Evolutionary conservation across 2,329 filamentous ascomycete genomes (phyloP), one percentile per base, ranked within the genome.

Genomic region (Trichoderma citrinoviride): DNA sequence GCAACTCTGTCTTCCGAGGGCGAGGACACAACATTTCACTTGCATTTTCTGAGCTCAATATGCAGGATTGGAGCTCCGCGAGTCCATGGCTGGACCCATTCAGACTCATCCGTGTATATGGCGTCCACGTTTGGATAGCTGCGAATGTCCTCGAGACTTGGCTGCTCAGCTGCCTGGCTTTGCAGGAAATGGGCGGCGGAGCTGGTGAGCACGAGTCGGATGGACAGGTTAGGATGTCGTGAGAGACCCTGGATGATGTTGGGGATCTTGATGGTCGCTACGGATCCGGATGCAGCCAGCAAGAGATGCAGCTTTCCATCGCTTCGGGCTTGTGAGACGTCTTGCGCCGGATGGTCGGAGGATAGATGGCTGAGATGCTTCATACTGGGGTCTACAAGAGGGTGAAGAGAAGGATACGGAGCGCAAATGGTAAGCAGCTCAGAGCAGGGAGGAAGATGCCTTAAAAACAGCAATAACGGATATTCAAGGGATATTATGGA

Each of bases 211-310:
- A 98, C 80, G 61, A 98, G 79, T n/a, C 93, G 90, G 75, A 98
- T 92, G 10, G 91, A 92, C 64, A 97, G 81, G 54, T 78, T 83
- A 73, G 68, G 74, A 71, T 70, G 82, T 50, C 73, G 70, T 17
- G 77, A 81, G 4, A 93, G 83, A 1, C 87, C 82, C 19, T 78
- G 72, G 66, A 90, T 81, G 69, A 93, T 91, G 44, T 84, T 80
- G 1, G 87, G 87, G 3, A 92, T 79, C 74, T 97, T 97, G 73
- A 97, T 96, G 7, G 91, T 92, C 15, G 93, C 93, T n/a, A 96
- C 92, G 0, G 90, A 82, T 29, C 81, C 79, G 7, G 73, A 74
- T 5, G 78, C 78, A 0, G 80, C 79, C 6, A 82, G 73, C 1
- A 82, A 71, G 14, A 82, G 71, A 61, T 82, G 80, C 14, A 70